Base-by-base conservation (phyloP, 2,329 filamentous ascomycete species). In the Penicillium psychrosexuale region DNA sequence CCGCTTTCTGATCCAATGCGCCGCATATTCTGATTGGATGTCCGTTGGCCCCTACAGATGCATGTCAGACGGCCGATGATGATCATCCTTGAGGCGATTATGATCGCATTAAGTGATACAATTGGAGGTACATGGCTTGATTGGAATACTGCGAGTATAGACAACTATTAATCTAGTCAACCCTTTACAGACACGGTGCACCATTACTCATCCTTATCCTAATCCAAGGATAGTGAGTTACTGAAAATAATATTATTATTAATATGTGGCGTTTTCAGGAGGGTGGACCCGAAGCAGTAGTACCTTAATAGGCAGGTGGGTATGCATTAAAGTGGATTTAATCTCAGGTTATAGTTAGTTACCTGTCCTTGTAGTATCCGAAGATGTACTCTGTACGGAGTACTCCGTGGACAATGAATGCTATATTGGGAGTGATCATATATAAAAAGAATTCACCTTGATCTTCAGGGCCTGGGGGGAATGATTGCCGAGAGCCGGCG, bases 231-330 rank as follows among this genome's bases (percentile, higher is more conserved):
- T 28, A 8, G 6, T 28, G 2, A 24, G 4, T 24, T 5, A 24
- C 22, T 24, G 22, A 24, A 24, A 31, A 13, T 13, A 15, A 34
- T 34, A 33, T 44, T 33, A 39, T 40, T 46, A 34, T 39, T 28
- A 30, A 49, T 39, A 33, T 33, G 53, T 55, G 53, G 53, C 53
- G 53, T 47, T 51, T 48, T 49, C 45, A 51, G 53, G 47, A 51
- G 40, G 47, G 42, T 47, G 15, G 15, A 52, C 52, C 52, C 52
- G 52, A 54, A 50, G 38, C 52, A 48, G 44, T 1, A 27, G 36
- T 37, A 15, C 48, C 42, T 34, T n/a, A 39, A 46, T 52, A 54
- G 52, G 52, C 39, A 55, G 42, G 53, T 55, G 53, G 53, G 52
- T 43, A 55, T 27, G 22, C 13, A 6, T 19, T 13, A 30, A 50